Evolutionary conservation across 169 alveolate genomes (phyloP).

Genomic region (Cryptosporidium muris): DNA sequence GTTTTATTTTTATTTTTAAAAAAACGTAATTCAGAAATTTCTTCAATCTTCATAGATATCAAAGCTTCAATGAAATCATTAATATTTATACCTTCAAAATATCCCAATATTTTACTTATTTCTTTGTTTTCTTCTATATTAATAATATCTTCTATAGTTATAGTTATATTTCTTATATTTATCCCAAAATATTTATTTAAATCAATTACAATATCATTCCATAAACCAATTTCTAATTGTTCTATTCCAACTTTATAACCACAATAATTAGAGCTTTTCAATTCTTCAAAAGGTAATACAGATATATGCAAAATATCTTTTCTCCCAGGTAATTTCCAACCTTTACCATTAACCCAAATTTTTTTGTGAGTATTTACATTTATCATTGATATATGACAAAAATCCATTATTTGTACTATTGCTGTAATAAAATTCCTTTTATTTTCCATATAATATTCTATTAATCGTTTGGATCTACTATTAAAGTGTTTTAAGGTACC

Average conservation of each 20-base stretch:
- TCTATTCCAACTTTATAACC: background rate
- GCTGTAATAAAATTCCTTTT: slow-evolving; percentile 2
- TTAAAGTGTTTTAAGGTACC: slow-evolving; percentile 13
- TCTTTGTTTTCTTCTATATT: background rate
- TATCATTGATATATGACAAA: slow-evolving; percentile 14
- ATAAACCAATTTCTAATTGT: background rate
- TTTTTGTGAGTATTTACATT: slow-evolving; percentile 8
- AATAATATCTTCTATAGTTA: background rate
- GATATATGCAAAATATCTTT: slow-evolving; percentile 23
- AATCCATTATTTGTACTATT: slow-evolving; percentile 4
- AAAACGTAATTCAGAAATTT: slow-evolving; percentile 55
- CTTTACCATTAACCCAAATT: slow-evolving; percentile 18
- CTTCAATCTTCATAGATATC: slow-evolving; percentile 35
- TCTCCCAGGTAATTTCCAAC: slow-evolving; percentile 8
- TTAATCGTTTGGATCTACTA: slow-evolving; percentile 17
- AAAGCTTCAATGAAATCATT: slow-evolving; percentile 1
- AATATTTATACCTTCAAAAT: background rate
- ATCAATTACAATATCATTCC: background rate
- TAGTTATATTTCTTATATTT: background rate
- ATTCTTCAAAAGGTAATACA: background rate
- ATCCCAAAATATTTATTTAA: background rate
- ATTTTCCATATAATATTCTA: slow-evolving; percentile 10
- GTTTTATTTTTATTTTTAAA: background rate
- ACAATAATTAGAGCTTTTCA: background rate
- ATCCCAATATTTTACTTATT: background rate